Conservation (phyloP, 768 basidiomycete genomes). For the Boletus subcaerulescens region DNA sequence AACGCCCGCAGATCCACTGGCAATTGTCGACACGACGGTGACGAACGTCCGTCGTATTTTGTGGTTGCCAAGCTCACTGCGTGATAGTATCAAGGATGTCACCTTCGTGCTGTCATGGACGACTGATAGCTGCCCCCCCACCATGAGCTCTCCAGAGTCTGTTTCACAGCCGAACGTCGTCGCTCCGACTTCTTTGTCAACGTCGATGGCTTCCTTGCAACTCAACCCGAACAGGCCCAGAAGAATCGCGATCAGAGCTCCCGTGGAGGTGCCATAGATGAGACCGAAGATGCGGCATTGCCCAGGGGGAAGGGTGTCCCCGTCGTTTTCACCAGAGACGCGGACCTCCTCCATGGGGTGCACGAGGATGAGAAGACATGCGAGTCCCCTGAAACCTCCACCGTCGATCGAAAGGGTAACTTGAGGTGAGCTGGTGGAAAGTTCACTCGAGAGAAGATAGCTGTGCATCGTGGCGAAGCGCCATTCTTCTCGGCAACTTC, state of each 20-base stretch:
- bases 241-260: not conserved
- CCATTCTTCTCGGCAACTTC: no score
- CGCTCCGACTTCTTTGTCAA: not conserved
- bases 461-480: no score
- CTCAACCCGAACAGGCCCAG: not conserved
- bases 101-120: not conserved
- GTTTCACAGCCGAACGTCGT: not conserved
- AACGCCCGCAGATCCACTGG: not conserved
- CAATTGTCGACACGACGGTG: not conserved
- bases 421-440: no score
- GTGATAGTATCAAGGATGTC: not conserved
- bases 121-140: not conserved
- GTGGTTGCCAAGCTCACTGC: no score
- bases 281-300: not conserved
- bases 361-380: not conserved
- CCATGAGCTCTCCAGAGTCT: not conserved
- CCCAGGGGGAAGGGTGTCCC: not conserved
- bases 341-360: no score
- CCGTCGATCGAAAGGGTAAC: not conserved
- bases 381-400: not conserved
- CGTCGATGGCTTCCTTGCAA: not conserved
- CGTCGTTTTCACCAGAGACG: not conserved
- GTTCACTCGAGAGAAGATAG: no score
- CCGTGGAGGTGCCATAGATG: not conserved
- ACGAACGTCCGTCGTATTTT: not conserved